phyloP scores from a whole-genome alignment of 2,329 filamentous ascomycete genomes.

The Xylariomycetidae sp. region DNA sequence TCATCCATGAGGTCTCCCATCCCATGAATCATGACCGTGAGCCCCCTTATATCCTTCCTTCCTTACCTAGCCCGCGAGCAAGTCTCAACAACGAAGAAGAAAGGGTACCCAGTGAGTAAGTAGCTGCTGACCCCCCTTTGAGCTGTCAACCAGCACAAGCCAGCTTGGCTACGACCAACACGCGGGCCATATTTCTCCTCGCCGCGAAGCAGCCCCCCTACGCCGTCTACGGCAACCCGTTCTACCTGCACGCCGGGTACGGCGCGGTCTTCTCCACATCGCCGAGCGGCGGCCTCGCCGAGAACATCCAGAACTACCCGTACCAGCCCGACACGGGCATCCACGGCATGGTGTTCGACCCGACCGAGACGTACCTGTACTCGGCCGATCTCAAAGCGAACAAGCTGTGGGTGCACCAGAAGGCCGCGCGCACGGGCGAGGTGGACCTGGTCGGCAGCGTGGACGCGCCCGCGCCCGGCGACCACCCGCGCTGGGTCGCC shows the following conservation, averaged over 20 bases:
- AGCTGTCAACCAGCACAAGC: slow-evolving; percentile 58
- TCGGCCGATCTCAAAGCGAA: slow-evolving; percentile 74
- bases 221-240: slow-evolving; percentile 83
- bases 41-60: too few relatives aligned
- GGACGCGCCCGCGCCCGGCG: slow-evolving; percentile 63
- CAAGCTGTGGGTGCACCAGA: slow-evolving; percentile 81
- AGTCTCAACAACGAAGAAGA: too few relatives aligned
- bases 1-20: slow-evolving; percentile 69
- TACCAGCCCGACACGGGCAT: slow-evolving; percentile 68
- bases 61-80: too few relatives aligned
- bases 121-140: too few relatives aligned
- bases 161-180: slow-evolving; percentile 67
- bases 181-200: slow-evolving; percentile 83
- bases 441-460: slow-evolving; percentile 68
- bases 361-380: slow-evolving; percentile 69
- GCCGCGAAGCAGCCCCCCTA: slow-evolving; percentile 74
- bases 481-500: slow-evolving; percentile 86
- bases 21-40: slow-evolving; percentile 71
- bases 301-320: slow-evolving; percentile 68
- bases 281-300: slow-evolving; percentile 49
- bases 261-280: slow-evolving; percentile 71
- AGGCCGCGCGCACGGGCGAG: slow-evolving; percentile 54
- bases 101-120: too few relatives aligned
- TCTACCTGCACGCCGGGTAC: slow-evolving; percentile 79
- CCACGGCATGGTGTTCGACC: slow-evolving; percentile 79